These are phyloP conservation scores for Euphrasia arctica DNA, from an alignment of 305 asterid species.

Conservation along the genomic window DNA sequence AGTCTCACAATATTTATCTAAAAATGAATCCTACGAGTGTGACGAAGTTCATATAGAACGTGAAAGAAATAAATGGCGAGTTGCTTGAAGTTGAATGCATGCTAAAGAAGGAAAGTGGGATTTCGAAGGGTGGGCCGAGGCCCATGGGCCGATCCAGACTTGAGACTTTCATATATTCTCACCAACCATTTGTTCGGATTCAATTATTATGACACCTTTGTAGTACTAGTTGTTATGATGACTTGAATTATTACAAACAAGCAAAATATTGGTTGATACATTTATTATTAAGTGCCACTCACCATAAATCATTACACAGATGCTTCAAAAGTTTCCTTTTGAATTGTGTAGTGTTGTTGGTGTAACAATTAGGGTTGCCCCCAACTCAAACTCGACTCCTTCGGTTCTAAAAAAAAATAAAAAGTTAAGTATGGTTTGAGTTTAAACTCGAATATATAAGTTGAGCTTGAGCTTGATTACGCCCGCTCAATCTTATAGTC, in stretches of 20 bases:
- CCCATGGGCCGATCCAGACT: slow-evolving; percentile 3
- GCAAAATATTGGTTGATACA: slow-evolving; percentile 17
- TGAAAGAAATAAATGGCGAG: neutral
- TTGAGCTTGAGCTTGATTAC: too few species aligned
- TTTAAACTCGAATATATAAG: too few species aligned
- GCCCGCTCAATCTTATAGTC: too few species aligned
- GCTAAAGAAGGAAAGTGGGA: neutral
- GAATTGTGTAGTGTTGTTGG: neutral
- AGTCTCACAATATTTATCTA: too few species aligned
- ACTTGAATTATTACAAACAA: slow-evolving; percentile 6
- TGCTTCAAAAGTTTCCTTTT: neutral
- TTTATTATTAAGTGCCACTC: slow-evolving; percentile 1
- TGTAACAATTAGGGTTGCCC: too few species aligned
- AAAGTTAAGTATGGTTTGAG: too few species aligned
- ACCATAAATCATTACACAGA: neutral
- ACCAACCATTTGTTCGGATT: slow-evolving; percentile 18
- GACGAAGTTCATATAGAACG: neutral
- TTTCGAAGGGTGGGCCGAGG: neutral
- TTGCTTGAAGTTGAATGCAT: slow-evolving; percentile 15
- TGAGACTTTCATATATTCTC: neutral
- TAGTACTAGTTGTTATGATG: neutral
- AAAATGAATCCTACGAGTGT: too few species aligned
- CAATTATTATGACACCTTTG: neutral
- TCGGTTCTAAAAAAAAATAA: too few species aligned
- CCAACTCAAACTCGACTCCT: too few species aligned